A percentile compares a stretch with the other conserved stretches of the same genome.
Conservation (phyloP, 257 asterid genomes). For the Nicotiana otophora region DNA sequence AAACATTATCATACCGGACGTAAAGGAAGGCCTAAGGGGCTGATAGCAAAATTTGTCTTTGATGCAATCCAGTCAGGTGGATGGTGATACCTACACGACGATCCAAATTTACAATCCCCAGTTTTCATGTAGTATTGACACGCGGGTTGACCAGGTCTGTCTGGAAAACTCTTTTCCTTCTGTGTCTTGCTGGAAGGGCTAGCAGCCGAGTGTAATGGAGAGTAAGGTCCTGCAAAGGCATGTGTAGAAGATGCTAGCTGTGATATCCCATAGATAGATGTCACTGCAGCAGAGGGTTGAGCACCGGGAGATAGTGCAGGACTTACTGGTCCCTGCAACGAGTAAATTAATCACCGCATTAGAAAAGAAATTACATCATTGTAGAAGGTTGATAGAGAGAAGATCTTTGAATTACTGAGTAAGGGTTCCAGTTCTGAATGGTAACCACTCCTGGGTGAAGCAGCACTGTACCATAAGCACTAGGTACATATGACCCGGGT, state of each 20-base stretch:
- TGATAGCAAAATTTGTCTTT: slow-evolving; percentile 43
- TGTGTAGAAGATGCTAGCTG: slow-evolving; percentile 54
- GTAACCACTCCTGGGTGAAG: slow-evolving; percentile 71
- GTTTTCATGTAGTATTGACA: slow-evolving; percentile 81
- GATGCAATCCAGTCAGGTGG: slow-evolving; percentile 54
- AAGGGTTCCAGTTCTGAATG: slow-evolving; percentile 70
- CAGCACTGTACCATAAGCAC: slow-evolving; percentile 72
- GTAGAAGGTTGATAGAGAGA: background rate
- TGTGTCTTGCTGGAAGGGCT: slow-evolving; percentile 33
- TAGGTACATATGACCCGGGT: slow-evolving; percentile 63
- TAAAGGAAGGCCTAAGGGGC: slow-evolving; percentile 79
- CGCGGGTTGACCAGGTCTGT: slow-evolving; percentile 68
- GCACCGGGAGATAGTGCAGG: slow-evolving; percentile 63
- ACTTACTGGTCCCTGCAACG: slow-evolving; percentile 56
- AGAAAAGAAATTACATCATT: slow-evolving; percentile 1
- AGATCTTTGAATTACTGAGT: slow-evolving; percentile 38
- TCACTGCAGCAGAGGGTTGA: slow-evolving; percentile 44
- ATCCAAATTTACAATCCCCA: slow-evolving; percentile 84
- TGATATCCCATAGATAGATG: slow-evolving; percentile 54
- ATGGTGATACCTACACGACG: slow-evolving; percentile 79
- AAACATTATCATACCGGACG: slow-evolving; percentile 60
- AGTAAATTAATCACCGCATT: slow-evolving; percentile 17
- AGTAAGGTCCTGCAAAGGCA: slow-evolving; percentile 46
- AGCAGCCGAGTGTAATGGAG: slow-evolving; percentile 38
- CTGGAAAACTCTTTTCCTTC: slow-evolving; percentile 59